Conservation (phyloP, 768 basidiomycete genomes). For the Saitozyma podzolica region DNA sequence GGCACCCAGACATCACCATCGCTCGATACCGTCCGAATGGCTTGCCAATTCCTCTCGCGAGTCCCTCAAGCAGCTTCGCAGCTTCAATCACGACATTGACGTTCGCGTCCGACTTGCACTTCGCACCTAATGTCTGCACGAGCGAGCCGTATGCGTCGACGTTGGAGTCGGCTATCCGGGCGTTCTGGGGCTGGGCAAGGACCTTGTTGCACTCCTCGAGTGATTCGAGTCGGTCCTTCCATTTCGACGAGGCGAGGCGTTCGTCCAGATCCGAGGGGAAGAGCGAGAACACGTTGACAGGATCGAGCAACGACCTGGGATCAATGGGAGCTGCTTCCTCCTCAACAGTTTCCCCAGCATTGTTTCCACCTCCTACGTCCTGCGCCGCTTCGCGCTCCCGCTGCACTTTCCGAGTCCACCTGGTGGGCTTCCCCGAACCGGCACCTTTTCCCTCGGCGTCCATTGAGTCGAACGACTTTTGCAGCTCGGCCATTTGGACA, state of each 20-base stretch:
- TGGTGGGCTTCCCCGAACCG: constrained; percentile 73
- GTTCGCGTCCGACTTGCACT: constrained; percentile 87
- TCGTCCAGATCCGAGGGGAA: constrained; percentile 74
- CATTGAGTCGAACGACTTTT: constrained; percentile 80
- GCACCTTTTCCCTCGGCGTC: constrained; percentile 83
- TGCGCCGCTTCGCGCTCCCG: constrained; percentile 51
- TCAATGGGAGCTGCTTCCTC: constrained; percentile 64
- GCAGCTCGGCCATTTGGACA: constrained; percentile 92
- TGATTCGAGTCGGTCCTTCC: constrained; percentile 91
- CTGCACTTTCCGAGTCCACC: constrained; percentile 78
- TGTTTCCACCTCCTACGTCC: constrained; percentile 24
- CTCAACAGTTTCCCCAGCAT: constrained; percentile 56
- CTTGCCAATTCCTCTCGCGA: constrained; percentile 76
- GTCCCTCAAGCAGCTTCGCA: constrained; percentile 75
- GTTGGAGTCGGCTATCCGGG: constrained; percentile 69
- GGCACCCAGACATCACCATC: constrained; percentile 68
- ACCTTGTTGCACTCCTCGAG: constrained; percentile 77
- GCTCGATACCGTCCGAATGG: constrained; percentile 75
- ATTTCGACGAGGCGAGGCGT: constrained; percentile 82
- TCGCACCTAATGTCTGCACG: constrained; percentile 70
- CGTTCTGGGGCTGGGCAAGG: constrained; percentile 59
- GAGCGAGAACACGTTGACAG: constrained; percentile 72
- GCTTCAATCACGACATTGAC: constrained; percentile 92
- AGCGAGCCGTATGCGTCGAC: constrained; percentile 74
- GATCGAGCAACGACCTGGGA: constrained; percentile 75